These are phyloP conservation scores for Pseudogymnoascus sp. DNA, from an alignment of 2,329 filamentous ascomycete species.

Conservation along the genomic window DNA sequence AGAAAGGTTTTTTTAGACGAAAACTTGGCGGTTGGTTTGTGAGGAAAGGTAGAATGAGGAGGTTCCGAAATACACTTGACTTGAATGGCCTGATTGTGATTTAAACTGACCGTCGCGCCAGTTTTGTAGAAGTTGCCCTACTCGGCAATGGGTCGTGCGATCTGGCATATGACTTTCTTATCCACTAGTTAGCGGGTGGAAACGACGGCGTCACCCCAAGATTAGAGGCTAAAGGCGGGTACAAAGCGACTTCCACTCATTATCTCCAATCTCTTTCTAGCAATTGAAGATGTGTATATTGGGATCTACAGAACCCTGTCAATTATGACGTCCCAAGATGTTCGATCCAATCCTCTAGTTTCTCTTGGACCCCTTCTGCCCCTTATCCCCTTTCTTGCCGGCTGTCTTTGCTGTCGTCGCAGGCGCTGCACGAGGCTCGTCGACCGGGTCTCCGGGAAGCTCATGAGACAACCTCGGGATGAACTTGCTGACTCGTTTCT, in stretches of 20 bases:
- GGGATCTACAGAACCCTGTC: slow-evolving; percentile 6
- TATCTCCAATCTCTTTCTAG: not conserved
- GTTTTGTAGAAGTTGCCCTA: slow-evolving; percentile 5
- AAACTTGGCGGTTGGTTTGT: not conserved
- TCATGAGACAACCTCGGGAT: slow-evolving; percentile 44
- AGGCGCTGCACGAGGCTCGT: not conserved
- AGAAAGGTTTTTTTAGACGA: not conserved
- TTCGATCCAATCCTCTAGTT: not conserved
- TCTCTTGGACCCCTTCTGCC: slow-evolving; percentile 6
- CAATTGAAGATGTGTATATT: slow-evolving; percentile 2
- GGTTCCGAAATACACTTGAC: not conserved
- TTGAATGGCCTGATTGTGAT: not conserved
- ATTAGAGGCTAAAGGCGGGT: slow-evolving; percentile 6
- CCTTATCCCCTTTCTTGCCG: not conserved
- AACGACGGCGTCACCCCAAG: not conserved
- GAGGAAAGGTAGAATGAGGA: not conserved
- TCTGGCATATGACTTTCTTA: slow-evolving; percentile 3
- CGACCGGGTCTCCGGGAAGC: not conserved
- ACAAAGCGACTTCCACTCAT: not conserved
- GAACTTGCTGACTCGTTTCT: slow-evolving; percentile 74
- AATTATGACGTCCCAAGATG: slow-evolving; percentile 3
- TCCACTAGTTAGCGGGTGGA: slow-evolving; percentile 6
- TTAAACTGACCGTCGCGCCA: not conserved
- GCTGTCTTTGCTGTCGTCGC: not conserved
- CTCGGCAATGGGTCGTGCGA: slow-evolving; percentile 6